Base-by-base conservation (phyloP, 169 alveolate species). In the Plasmodium adleri region DNA sequence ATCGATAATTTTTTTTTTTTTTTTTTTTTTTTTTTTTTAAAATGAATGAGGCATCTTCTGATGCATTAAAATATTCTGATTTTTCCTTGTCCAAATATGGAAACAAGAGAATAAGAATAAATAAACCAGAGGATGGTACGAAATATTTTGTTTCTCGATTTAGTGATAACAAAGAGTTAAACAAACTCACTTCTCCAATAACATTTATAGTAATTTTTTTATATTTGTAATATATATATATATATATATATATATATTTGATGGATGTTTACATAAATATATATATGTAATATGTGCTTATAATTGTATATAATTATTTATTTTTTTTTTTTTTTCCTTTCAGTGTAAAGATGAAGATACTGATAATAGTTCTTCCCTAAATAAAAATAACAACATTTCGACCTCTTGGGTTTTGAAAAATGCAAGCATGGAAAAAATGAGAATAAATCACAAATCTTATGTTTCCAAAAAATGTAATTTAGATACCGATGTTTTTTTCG, bases 391-490 rank as follows among this genome's bases (percentile, higher is more conserved):
- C 45, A 60, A 85, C 54, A 72, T 24, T 6, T 20, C 92, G 5
- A 24, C 47, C n/a, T 60, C 32, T n/a, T 86, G 92, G 92, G 39
- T 86, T n/a, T 22, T 86, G 26, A 85, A 85, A 85, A 86, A 86
- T 45, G 12, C 86, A 6, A 17, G 78, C 26, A 86, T 12, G 9
- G 85, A 72, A 20, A 86, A 86, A 64, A 26, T 13, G 62, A 71
- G 72, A 15, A 45, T 74, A 24, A 71, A 17, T 72, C 86, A 70
- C 26, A 71, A 72, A 66, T 72, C 92, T 2, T 86, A 86, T 66
- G 32, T 72, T 49, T 86, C 92, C 7, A 86, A 86, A 72, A 71
- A 86, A 74, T 72, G 92, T 74, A 86, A 86, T 74, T 56, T 86
- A 74, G 87, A 86, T 56, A 72, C 92, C 3, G 92, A 86, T 60